phyloP scores from a whole-genome alignment of 495 filamentous ascomycete genomes.

The Haplographium delicatum region DNA sequence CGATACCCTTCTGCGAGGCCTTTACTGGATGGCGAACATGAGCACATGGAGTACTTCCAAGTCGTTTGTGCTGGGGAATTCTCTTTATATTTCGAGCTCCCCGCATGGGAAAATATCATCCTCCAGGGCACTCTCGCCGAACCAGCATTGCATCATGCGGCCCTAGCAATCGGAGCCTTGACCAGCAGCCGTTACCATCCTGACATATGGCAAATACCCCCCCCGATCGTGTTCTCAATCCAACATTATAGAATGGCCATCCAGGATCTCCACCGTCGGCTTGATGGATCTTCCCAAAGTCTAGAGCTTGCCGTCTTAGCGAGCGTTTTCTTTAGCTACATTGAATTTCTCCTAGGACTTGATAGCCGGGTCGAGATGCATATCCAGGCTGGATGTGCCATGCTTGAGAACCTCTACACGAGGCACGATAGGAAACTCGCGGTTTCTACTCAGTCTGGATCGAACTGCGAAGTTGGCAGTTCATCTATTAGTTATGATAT shows the following conservation, averaged over 20 bases:
- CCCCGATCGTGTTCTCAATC: conserved; percentile 18
- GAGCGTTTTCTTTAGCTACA: conserved; percentile 23
- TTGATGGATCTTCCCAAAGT: conserved; percentile 15
- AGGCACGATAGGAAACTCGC: conserved; percentile 17
- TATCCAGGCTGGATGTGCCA: conserved; percentile 22
- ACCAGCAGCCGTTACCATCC: conserved; percentile 21
- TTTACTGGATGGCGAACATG: conserved; percentile 20
- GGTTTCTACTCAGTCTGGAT: conserved; percentile 19
- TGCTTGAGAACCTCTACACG: conserved; percentile 17
- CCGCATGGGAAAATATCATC: conserved; percentile 20
- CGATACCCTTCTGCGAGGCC: conserved; percentile 20
- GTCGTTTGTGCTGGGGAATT: conserved; percentile 23
- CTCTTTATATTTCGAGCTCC: conserved; percentile 22
- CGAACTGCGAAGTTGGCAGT: conserved; percentile 17
- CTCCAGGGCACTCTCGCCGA: conserved; percentile 19
- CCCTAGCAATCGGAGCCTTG: conserved; percentile 22
- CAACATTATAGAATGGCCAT: conserved; percentile 24
- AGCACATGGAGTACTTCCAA: conserved; percentile 23
- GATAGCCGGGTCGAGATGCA: conserved; percentile 19
- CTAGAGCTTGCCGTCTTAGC: conserved; percentile 22
- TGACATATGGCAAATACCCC: conserved; percentile 16
- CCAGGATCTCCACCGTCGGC: conserved; percentile 19
- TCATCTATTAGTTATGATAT: conserved; percentile 18
- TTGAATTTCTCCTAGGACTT: conserved; percentile 23
- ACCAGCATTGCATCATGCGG: conserved; percentile 23